A percentile compares a stretch with the other conserved stretches of the same genome.
phyloP scores from a whole-genome alignment of 805 yeast genomes.

The Metschnikowia corniflorae region DNA sequence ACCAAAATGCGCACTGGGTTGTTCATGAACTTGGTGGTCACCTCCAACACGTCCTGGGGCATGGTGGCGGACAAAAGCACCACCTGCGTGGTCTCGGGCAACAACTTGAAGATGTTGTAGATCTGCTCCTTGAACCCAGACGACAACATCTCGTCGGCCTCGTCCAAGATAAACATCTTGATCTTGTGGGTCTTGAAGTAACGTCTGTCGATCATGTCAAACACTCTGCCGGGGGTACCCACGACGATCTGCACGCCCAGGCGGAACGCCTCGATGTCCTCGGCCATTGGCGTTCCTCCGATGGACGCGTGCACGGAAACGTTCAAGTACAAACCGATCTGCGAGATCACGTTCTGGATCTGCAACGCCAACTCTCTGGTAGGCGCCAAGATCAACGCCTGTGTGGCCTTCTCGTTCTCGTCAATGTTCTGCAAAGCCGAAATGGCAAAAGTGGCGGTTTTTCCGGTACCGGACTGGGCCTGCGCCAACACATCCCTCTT shows the following conservation, averaged over 20 bases:
- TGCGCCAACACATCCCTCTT: slow-evolving; percentile 76
- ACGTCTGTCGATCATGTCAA: slow-evolving; percentile 91
- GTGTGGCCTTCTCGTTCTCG: slow-evolving; percentile 67
- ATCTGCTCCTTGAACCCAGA: slow-evolving; percentile 96
- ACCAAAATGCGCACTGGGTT: slow-evolving; percentile 93
- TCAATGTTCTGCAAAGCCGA: slow-evolving; percentile 73
- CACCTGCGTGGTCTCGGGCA: slow-evolving; percentile 86
- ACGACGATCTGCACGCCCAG: slow-evolving; percentile 90
- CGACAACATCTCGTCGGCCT: slow-evolving; percentile 92
- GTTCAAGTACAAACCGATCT: slow-evolving; percentile 87
- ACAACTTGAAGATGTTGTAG: slow-evolving; percentile 79
- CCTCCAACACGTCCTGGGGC: slow-evolving; percentile 86
- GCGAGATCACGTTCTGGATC: slow-evolving; percentile 88
- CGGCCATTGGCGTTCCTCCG: slow-evolving; percentile 91
- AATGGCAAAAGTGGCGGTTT: slow-evolving; percentile 85
- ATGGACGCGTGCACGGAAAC: slow-evolving; percentile 93
- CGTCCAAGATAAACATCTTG: slow-evolving; percentile 89
- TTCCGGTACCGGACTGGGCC: slow-evolving; percentile 89
- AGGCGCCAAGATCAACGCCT: slow-evolving; percentile 93
- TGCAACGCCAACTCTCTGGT: slow-evolving; percentile 96
- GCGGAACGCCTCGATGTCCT: slow-evolving; percentile 80
- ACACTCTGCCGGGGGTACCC: slow-evolving; percentile 98
- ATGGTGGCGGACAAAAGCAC: slow-evolving; percentile 94
- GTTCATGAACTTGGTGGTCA: slow-evolving; percentile 87
- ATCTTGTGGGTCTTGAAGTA: slow-evolving; percentile 67